Evolutionary conservation across 1,284 basidiomycete species (phyloP).

Genomic region (Mrakiaceae sp.): DNA sequence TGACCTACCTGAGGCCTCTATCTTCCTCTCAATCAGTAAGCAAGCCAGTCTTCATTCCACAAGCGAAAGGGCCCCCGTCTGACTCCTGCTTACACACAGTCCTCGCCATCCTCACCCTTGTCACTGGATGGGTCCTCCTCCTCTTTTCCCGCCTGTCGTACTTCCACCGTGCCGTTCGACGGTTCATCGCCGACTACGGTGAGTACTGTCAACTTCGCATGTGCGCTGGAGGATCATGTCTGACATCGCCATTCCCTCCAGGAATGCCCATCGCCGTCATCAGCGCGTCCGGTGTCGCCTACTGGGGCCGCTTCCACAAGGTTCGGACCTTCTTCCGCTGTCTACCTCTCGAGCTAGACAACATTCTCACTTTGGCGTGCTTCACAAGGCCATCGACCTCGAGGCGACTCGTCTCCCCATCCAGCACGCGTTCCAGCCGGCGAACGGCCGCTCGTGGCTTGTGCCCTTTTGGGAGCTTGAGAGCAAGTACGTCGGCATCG

Average conservation of each 20-base stretch:
- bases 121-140: conserved; percentile 60
- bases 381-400: conserved; percentile 31
- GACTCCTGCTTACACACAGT: conserved; percentile 30
- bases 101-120: conserved; percentile 63
- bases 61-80: not conserved
- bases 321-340: not conserved
- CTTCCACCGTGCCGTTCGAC: conserved; percentile 58
- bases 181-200: conserved; percentile 73
- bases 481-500: conserved; percentile 74
- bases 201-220: too few species aligned
- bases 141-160: conserved; percentile 50
- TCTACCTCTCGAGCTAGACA: conserved; percentile 21
- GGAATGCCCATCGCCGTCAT: conserved; percentile 69
- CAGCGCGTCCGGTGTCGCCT: conserved; percentile 57
- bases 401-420: conserved; percentile 58
- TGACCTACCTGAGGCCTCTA: conserved; percentile 42
- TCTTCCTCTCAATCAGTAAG: conserved; percentile 40
- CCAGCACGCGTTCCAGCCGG: conserved; percentile 57
- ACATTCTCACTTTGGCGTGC: not conserved
- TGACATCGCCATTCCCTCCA: too few species aligned
- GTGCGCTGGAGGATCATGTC: too few species aligned
- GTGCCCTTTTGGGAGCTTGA: conserved; percentile 85
- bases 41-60: not conserved
- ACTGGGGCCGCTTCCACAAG: conserved; percentile 65
- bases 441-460: conserved; percentile 66